Base-by-base conservation (phyloP, 2,329 filamentous ascomycete species). In the Penicillium sp. region DNA sequence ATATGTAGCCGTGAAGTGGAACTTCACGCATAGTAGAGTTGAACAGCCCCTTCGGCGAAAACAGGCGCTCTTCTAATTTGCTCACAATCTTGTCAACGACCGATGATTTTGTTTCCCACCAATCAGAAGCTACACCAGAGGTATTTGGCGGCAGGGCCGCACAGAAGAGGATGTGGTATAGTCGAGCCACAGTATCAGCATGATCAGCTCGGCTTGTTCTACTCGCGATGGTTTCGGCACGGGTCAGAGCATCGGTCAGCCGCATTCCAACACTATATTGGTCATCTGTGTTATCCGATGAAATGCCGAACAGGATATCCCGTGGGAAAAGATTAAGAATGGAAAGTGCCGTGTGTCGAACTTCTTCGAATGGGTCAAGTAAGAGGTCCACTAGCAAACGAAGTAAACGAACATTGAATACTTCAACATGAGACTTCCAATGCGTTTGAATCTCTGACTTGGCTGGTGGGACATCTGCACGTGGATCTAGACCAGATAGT, bases 341-440 rank as follows among this genome's bases (percentile, higher is more conserved):
- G 13, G 71, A 68, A 13, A 81, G 71, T 7, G 84, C 75, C 1
- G 73, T 75, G 43, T 76, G 85, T 61, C 93, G 83, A 4, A 97
- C 89, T 71, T 99, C 94, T 53, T 97, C 94, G 66, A 96, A 99
- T 0, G 93, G 91, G 65, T 99, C 90, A 67, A 96, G 80, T 7
- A 96, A 75, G 19, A 96, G 82, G 70, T 96, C 91, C 13, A 92
- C 77, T 6, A 97, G 77, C 4, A 87, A 78, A 44, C 88, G 65
- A 34, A 75, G 68, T 36, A 77, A 60, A 26, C 54, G 67, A 2
- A 68, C 55, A 7, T 66, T 59, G 16, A 82, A 72, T 3, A 85
- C 70, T 2, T 75, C 68, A 11, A 82, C 53, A 18, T 74, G 67
- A 54, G 81, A 77, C 3, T 77, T 75, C 82, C 83, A 86, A 29